Conservation (phyloP, 192 early-diverging fungal species). For the Podila minutissima region DNA sequence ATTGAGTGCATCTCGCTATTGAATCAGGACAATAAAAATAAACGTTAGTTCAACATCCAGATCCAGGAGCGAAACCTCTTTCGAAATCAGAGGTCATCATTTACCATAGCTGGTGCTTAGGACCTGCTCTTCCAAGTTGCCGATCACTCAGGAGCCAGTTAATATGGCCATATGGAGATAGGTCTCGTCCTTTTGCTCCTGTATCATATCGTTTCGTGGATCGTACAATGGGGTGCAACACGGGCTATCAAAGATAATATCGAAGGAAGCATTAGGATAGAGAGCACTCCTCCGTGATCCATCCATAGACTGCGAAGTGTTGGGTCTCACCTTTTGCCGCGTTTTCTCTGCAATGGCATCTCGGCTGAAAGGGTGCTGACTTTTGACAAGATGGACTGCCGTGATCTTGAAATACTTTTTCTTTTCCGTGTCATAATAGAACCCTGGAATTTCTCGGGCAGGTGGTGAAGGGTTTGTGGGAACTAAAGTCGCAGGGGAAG, state of each 20-base stretch:
- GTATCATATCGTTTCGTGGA: background rate
- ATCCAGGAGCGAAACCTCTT: background rate
- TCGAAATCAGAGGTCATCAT: background rate
- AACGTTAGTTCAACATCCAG: background rate
- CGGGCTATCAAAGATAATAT: slow-evolving; percentile 8
- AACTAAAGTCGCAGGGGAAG: background rate
- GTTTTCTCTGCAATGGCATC: slow-evolving; percentile 37
- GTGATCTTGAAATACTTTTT: slow-evolving; percentile 52
- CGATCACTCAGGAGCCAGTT: slow-evolving; percentile 19
- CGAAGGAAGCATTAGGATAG: background rate
- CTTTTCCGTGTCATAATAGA: slow-evolving; percentile 43
- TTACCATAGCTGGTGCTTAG: slow-evolving; percentile 32
- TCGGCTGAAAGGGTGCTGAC: slow-evolving; percentile 34
- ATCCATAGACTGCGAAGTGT: background rate
- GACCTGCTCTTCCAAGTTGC: slow-evolving; percentile 20
- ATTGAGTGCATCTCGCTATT: slow-evolving; percentile 28
- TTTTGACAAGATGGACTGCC: slow-evolving; percentile 23
- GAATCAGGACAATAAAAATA: background rate
- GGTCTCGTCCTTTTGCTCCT: background rate
- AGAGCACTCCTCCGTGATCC: background rate
- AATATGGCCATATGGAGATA: slow-evolving; percentile 14
- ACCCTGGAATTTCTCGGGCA: slow-evolving; percentile 35
- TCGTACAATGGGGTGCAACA: slow-evolving; percentile 13
- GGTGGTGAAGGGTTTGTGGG: background rate
- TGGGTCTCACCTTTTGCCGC: slow-evolving; percentile 10